phyloP scores from a whole-genome alignment of 2,329 filamentous ascomycete genomes.

The Cordyceps fumosorosea region DNA sequence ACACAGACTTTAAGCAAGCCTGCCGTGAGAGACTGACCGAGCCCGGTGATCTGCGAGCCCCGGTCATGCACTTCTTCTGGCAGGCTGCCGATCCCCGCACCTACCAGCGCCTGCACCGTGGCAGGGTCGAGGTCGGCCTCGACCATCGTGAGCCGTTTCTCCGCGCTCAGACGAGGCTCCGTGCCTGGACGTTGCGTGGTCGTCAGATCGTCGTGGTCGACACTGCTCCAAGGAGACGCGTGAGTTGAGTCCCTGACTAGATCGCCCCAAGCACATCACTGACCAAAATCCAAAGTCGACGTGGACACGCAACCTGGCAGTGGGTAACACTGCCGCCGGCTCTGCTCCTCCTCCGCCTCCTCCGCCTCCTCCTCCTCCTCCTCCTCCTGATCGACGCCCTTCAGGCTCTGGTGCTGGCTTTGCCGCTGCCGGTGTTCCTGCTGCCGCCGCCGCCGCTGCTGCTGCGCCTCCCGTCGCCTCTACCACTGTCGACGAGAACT shows the following conservation, averaged over 20 bases:
- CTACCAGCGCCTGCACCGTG: neutral
- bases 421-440: neutral
- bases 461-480: neutral
- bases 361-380: no score
- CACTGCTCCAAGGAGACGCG: neutral
- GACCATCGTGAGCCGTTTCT: neutral
- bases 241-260: neutral
- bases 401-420: neutral
- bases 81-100: neutral
- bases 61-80: neutral
- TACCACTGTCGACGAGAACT: neutral
- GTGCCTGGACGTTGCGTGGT: neutral
- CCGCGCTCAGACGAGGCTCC: neutral
- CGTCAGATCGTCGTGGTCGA: neutral
- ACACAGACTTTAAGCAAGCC: neutral
- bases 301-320: neutral
- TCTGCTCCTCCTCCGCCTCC: no score
- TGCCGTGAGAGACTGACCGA: neutral
- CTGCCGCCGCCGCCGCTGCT: neutral
- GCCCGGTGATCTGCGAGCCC: neutral
- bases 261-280: neutral
- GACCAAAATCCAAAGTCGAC: neutral
- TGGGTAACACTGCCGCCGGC: neutral
- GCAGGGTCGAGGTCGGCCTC: neutral
- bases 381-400: neutral